These are phyloP conservation scores for Trichoderma sp. DNA, from an alignment of 2,329 filamentous ascomycete species.

Conservation along the genomic window DNA sequence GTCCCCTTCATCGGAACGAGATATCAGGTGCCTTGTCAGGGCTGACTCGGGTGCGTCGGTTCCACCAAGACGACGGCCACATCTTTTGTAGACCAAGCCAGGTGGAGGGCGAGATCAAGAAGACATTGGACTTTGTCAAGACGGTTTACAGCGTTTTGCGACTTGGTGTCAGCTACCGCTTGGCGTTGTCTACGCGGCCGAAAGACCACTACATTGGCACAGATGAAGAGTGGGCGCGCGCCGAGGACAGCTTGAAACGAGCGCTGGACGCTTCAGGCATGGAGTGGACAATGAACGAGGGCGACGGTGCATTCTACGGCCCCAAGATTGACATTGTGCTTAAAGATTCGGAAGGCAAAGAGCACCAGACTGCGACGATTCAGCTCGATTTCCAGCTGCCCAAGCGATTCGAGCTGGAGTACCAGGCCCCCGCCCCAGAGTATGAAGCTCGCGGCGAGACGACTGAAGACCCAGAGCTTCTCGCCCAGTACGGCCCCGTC, in stretches of 20 bases:
- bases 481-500: slow-evolving; percentile 61
- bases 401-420: slow-evolving; percentile 77
- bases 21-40: slow-evolving; percentile 80
- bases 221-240: slow-evolving; percentile 62
- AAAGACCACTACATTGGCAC: slow-evolving; percentile 77
- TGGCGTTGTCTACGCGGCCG: slow-evolving; percentile 79
- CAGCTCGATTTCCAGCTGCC: slow-evolving; percentile 91
- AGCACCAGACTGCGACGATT: slow-evolving; percentile 86
- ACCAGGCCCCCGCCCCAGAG: slow-evolving; percentile 70
- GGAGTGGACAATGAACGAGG: slow-evolving; percentile 74
- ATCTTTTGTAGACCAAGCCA: slow-evolving; percentile 84
- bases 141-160: slow-evolving; percentile 71
- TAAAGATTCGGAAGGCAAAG: slow-evolving; percentile 78
- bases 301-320: slow-evolving; percentile 88
- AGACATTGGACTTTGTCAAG: slow-evolving; percentile 74
- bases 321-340: slow-evolving; percentile 90
- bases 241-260: slow-evolving; percentile 46
- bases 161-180: slow-evolving; percentile 69
- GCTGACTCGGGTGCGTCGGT: slow-evolving; percentile 80
- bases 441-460: slow-evolving; percentile 58
- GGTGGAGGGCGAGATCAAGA: slow-evolving; percentile 73
- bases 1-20: slow-evolving; percentile 84
- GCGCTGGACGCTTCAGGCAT: slow-evolving; percentile 68
- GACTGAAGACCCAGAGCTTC: slow-evolving; percentile 52
- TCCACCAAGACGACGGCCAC: slow-evolving; percentile 90